Evolutionary conservation across 345 rosid genomes (phyloP).

Genomic region (Theobroma cacao): DNA sequence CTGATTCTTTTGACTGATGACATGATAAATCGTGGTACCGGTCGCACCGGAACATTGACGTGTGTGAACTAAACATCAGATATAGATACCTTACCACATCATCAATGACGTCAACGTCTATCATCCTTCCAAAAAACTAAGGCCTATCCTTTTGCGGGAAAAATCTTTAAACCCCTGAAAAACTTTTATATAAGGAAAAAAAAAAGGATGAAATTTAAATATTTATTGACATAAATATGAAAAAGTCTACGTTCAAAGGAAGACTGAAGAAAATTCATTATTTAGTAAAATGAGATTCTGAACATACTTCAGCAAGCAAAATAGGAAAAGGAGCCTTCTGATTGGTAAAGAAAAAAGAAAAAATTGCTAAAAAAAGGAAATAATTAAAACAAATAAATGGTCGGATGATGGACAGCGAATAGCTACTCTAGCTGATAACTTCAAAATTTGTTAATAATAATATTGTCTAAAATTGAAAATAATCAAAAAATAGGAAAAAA

Average conservation of each 20-base stretch:
- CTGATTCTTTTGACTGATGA: neutral
- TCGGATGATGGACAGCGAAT: neutral
- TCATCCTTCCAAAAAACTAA: neutral
- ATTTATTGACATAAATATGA: neutral
- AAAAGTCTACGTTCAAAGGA: neutral
- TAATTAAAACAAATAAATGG: neutral
- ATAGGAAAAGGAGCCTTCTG: neutral
- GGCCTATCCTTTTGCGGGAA: no score
- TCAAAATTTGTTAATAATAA: neutral
- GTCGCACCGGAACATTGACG: neutral
- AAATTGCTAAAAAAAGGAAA: neutral
- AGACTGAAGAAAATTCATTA: neutral
- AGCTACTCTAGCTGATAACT: neutral
- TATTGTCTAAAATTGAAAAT: neutral
- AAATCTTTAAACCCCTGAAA: neutral
- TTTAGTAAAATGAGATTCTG: neutral
- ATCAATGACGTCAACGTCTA: conserved; percentile 2
- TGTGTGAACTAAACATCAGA: neutral
- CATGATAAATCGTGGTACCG: neutral
- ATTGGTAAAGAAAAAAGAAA: neutral
- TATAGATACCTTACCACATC: neutral
- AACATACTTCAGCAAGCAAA: neutral
- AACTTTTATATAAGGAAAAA: neutral
- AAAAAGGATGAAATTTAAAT: no score
- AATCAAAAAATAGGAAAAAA: neutral